phyloP scores from a whole-genome alignment of 371 early-diverging fungal genomes.

The Actinomortierella ambigua region DNA sequence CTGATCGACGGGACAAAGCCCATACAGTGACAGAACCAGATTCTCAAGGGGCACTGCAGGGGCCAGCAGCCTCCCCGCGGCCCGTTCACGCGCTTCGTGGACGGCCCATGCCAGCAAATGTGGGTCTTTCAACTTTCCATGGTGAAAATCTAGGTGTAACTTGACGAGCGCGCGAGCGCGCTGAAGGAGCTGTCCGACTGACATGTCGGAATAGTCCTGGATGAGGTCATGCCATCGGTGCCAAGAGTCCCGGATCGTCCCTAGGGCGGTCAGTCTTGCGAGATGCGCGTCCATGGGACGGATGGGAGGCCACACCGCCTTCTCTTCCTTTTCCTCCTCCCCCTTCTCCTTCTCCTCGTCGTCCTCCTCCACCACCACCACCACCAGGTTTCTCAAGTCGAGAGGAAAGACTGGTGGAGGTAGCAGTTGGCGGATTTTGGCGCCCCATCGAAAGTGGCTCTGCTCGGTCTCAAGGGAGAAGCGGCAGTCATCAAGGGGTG shows the following conservation, averaged over 20 bases:
- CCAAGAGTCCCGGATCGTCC: constrained; percentile 11
- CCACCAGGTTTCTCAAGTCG: not conserved
- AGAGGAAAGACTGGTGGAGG: too few species aligned
- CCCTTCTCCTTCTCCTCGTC: not conserved
- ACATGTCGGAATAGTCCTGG: not conserved
- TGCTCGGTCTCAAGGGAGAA: constrained; percentile 36
- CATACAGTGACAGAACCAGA: too few species aligned
- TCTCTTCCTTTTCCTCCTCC: not conserved
- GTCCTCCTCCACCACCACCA: constrained; percentile 1
- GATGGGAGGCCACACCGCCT: not conserved
- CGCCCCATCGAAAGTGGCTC: constrained; percentile 27
- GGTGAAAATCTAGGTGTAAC: not conserved
- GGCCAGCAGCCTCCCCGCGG: constrained; percentile 40
- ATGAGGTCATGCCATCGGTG: not conserved
- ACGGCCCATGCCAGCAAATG: constrained; percentile 38
- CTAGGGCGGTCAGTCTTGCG: constrained; percentile 6
- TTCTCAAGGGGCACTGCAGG: constrained; percentile 20
- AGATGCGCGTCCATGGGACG: not conserved
- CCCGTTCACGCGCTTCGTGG: constrained; percentile 36
- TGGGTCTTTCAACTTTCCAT: constrained; percentile 13
- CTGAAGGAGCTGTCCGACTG: too few species aligned
- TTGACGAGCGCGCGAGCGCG: constrained; percentile 13
- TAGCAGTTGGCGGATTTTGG: too few species aligned
- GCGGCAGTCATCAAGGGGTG: constrained; percentile 28
- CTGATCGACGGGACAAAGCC: too few species aligned